phyloP scores from a whole-genome alignment of 148 eudicot species.

The Rhododendron molle region DNA sequence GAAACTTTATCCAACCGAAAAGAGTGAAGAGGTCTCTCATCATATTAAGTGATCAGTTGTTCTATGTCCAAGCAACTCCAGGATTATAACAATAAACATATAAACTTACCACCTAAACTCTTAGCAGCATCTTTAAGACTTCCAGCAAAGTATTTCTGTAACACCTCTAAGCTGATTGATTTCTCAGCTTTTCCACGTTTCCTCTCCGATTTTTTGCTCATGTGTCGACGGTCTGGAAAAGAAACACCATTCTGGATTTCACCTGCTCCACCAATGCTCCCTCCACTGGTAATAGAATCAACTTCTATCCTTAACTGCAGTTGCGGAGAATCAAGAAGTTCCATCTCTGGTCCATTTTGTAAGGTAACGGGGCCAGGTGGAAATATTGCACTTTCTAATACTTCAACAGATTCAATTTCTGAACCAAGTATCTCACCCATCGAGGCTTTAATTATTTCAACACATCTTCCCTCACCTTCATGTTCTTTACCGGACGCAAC shows the following conservation, averaged over 20 bases:
- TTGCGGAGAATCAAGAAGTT: conserved; percentile 25
- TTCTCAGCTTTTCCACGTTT: conserved; percentile 96
- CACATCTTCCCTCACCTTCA: conserved; percentile 52
- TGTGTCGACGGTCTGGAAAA: conserved; percentile 32
- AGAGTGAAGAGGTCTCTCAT: not conserved
- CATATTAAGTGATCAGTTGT: not conserved
- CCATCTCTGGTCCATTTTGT: conserved; percentile 28
- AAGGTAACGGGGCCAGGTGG: conserved; percentile 16
- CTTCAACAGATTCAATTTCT: conserved; percentile 27
- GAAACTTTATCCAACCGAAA: not conserved
- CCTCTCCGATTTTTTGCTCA: conserved; percentile 28
- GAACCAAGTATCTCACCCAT: conserved; percentile 38
- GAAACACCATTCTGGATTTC: conserved; percentile 24
- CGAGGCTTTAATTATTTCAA: conserved; percentile 51
- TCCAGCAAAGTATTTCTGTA: conserved; percentile 81
- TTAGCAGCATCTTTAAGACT: conserved; percentile 94
- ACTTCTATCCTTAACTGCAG: conserved; percentile 21
- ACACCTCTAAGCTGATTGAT: conserved; percentile 81
- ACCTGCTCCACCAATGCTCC: conserved; percentile 18
- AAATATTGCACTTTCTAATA: conserved; percentile 21
- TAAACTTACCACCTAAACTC: conserved; percentile 69
- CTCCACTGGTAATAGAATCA: conserved; percentile 25
- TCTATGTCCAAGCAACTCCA: not conserved
- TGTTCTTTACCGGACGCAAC: conserved; percentile 73
- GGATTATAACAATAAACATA: not conserved